Evolutionary conservation across 2,329 filamentous ascomycete genomes (phyloP), one percentile per base, ranked within the genome.

Genomic region (Didymella pomorum): DNA sequence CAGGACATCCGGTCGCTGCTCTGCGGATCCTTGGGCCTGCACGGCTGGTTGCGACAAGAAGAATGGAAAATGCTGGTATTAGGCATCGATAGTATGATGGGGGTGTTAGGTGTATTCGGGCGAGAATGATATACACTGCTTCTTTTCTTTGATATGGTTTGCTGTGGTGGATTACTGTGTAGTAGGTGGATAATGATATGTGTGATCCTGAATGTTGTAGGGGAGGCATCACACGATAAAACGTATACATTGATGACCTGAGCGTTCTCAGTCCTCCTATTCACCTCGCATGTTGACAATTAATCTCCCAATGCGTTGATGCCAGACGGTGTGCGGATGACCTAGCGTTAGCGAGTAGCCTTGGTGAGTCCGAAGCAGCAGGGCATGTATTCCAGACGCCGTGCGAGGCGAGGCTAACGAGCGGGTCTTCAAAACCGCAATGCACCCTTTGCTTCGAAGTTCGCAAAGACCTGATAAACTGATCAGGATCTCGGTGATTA

Each of bases 1-100:
- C 56, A 59, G 58, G 51, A 54, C 58, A 47, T 51, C 46, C 20
- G 71, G 70, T 12, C 53, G 47, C 18, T 75, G 72, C 60, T 62
- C 63, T 14, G 63, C 39, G 52, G 66, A 66, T 41, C 42, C 67
- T 0, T 61, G 66, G 53, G 60, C 65, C 5, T 74, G 72, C 42
- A 64, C 63, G 12, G 18, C 62, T 16, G 69, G 69, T 6, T 76
- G 72, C 59, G 70, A 73, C 50, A 69, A 66, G 53, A 61, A 56
- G 26, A 74, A 63, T 39, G 72, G 74, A 20, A 70, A 63, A 35
- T 72, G 70, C 52, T 68, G 61, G 65, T 71, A 59, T 37, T 63
- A 64, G 31, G 23, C 14, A 37, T 33, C 20, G 45, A 25, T 42
- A 29, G 33, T 10, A 47, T 46, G 35, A 39, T 25, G n/a, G 28